Evolutionary conservation across 805 yeast species (phyloP).

Genomic region (Sugiyamaella qingdaonensis): DNA sequence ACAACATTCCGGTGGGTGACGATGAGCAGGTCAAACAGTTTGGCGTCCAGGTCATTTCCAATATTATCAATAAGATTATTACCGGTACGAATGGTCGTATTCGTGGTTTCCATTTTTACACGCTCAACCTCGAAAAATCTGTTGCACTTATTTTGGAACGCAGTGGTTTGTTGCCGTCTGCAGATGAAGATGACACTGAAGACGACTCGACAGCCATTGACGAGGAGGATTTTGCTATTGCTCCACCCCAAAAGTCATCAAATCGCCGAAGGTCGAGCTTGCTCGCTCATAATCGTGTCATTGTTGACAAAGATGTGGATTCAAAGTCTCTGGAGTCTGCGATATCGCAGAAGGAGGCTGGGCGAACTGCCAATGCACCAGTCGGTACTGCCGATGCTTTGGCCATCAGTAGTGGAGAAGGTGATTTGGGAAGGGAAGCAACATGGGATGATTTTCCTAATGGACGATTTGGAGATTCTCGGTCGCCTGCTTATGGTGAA

Average conservation of each 20-base stretch:
- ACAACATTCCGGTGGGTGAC: slow-evolving; percentile 58
- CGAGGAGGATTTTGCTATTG: neutral
- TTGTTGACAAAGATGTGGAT: slow-evolving; percentile 32
- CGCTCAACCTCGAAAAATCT: slow-evolving; percentile 87
- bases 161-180: slow-evolving; percentile 46
- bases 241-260: neutral
- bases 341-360: slow-evolving; percentile 41
- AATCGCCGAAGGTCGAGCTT: slow-evolving; percentile 19
- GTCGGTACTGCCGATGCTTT: slow-evolving; percentile 37
- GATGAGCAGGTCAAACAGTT: slow-evolving; percentile 74
- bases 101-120: slow-evolving; percentile 89
- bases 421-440: slow-evolving; percentile 80
- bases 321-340: slow-evolving; percentile 11
- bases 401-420: slow-evolving; percentile 80
- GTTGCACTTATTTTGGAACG: slow-evolving; percentile 76
- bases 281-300: slow-evolving; percentile 41
- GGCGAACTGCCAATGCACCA: slow-evolving; percentile 6
- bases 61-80: slow-evolving; percentile 46
- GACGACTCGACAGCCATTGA: neutral
- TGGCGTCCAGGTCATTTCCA: slow-evolving; percentile 71
- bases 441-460: slow-evolving; percentile 98
- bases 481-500: slow-evolving; percentile 97
- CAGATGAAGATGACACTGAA: slow-evolving; percentile 31
- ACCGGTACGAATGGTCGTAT: slow-evolving; percentile 52
- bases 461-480: slow-evolving; percentile 91